Evolutionary conservation across 1,139 yeast genomes (phyloP), one percentile per base, ranked within the genome.

Genomic region (Yamadazyma jaroonii): DNA sequence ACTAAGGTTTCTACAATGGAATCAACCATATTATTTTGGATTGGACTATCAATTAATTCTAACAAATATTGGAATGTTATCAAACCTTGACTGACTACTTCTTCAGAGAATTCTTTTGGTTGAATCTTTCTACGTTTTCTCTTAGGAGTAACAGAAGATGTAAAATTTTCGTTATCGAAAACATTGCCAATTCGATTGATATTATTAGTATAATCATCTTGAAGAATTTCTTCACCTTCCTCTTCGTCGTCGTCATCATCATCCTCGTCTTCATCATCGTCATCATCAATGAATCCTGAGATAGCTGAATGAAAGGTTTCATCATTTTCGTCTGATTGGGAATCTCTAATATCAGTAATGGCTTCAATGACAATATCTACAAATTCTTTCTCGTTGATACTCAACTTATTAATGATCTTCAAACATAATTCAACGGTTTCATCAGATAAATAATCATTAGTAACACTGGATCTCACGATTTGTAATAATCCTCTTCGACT

Each of bases 401-500:
- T 84, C 14, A 87, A 64, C 48, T 77, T 83, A 34, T 80, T 72
- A 47, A 90, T 70, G 3, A 88, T 86, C 37, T 77, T 72, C 46
- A 87, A 72, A 1, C 86, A 74, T 8, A 74, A 67, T 21, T 77
- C 72, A 23, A 83, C 72, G 13, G 85, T 61, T 2, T 66, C 57
- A 32, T 81, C 86, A 1, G 68, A 51, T 20, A 86, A 62, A 13
- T 73, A 69, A 39, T 77, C 82, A 35, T 74, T 70, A 1, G 79
- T 67, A 41, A 84, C 61, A 9, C 81, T 66, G 23, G 78, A 67
- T 60, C 96, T 77, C 12, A 89, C 72, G 4, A 84, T 75, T 38
- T 80, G 84, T 32, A 88, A 62, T 80, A 88, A 83, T 35, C 81
- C 79, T 55, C 96, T 74, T 54, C 97, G 77, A 6, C 97, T 97